Evolutionary conservation across 805 yeast species (phyloP), one percentile per base, ranked within the genome.

Genomic region (Yamadazyma kitorensis): DNA sequence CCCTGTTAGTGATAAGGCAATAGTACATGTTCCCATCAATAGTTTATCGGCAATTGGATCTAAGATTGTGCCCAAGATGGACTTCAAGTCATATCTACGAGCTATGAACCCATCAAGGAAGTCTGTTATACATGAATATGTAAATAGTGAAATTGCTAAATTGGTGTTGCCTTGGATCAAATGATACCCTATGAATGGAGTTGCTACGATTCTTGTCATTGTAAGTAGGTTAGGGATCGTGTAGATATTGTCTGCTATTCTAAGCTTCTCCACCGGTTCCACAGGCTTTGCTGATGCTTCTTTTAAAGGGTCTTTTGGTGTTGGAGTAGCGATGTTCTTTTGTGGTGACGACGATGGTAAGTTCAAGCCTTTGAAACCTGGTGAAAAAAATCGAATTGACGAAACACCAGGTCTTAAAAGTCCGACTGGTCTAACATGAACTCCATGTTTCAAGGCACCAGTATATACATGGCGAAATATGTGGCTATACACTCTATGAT

Each of bases 1-100:
- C 31, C 79, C 71, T 9, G 80, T 64, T 45, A 80, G 72, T 0
- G 91, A 79, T 37, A 93, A 61, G 33, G 95, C 78, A 0, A 80
- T 69, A 0, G 98, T 89, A 33, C 95, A 78, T 0, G 85, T 77
- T 14, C 91, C 73, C 96, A 93, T 88, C 29, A 93, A 68, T 11
- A 84, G 67, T 55, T 93, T 93, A 55, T 93, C 99, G 0, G 98
- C 99, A 63, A 87, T 70, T 0, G 99, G 99, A 51, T 93, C 99
- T 21, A 94, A 66, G 11, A 93, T 80, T 0, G 96, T 82, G 0
- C 99, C 99, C 5, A 88, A 74, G 1, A 85, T 81, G 1, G 96
- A 80, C 49, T 78, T 74, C 72, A 83, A 66, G 36, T 86, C 79
- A 65, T 59, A 91, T 40, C 61, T 74, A 36, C 99, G 70, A 4